Percentiles rank a stretch among this genome's conserved stretches.
Conservation (phyloP, 2,329 filamentous ascomycete genomes). For the Talaromyces sp. region DNA sequence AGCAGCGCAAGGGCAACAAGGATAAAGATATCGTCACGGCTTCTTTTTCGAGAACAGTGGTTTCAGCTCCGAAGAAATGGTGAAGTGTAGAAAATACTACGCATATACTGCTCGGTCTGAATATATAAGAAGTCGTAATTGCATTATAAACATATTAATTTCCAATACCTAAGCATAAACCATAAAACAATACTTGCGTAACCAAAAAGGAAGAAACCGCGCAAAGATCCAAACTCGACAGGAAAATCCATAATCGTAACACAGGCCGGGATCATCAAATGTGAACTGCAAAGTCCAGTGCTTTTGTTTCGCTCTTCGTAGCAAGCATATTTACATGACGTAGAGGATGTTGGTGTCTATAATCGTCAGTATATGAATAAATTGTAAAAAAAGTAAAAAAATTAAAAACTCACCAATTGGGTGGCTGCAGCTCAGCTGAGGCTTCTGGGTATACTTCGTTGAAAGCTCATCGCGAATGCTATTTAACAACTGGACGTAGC, state of each 20-base stretch:
- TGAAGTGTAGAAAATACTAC: background rate
- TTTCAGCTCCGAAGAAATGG: slow-evolving; percentile 42
- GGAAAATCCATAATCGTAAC: background rate
- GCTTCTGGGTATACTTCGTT: slow-evolving; percentile 87
- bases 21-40: slow-evolving; percentile 39
- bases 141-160: background rate
- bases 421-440: slow-evolving; percentile 92
- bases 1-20: slow-evolving; percentile 48
- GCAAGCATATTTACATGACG: slow-evolving; percentile 50
- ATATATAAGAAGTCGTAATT: background rate
- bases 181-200: background rate
- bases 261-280: background rate
- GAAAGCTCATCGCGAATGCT: slow-evolving; percentile 86
- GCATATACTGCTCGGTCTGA: background rate
- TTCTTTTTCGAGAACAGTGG: slow-evolving; percentile 44
- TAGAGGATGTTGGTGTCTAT: slow-evolving; percentile 61
- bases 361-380: background rate
- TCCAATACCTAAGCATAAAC: background rate
- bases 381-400: background rate
- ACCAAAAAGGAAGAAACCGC: background rate
- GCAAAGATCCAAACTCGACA: background rate
- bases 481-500: slow-evolving; percentile 91
- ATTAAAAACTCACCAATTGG: slow-evolving; percentile 66
- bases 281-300: background rate
- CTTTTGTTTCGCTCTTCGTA: background rate